phyloP scores from a whole-genome alignment of 805 yeast genomes.

The Zygosaccharomyces rouxii region DNA sequence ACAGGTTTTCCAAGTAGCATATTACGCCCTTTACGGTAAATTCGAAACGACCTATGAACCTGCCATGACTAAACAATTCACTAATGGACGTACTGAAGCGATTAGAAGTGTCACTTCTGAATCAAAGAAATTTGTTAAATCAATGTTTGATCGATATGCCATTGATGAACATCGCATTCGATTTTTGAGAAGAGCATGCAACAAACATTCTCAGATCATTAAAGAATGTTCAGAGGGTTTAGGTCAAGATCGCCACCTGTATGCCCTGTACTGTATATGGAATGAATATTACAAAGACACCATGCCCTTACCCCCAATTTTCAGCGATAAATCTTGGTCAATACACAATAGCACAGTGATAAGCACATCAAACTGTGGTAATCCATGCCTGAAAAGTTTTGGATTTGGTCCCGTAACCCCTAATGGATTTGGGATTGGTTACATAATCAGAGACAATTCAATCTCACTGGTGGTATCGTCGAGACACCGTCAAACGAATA shows the following conservation, averaged over 20 bases:
- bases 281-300: conserved; percentile 38
- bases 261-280: conserved; percentile 86
- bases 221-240: conserved; percentile 65
- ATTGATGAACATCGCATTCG: conserved; percentile 53
- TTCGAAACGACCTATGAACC: conserved; percentile 95
- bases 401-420: conserved; percentile 91
- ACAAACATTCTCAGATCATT: conserved; percentile 62
- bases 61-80: conserved; percentile 85
- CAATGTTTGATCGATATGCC: conserved; percentile 68
- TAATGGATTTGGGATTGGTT: conserved; percentile 92
- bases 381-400: conserved; percentile 78
- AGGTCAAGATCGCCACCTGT: conserved; percentile 91
- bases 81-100: conserved; percentile 92
- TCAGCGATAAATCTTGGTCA: conserved; percentile 87
- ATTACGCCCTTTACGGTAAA: conserved; percentile 86
- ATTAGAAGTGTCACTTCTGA: conserved; percentile 78
- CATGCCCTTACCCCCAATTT: conserved; percentile 59
- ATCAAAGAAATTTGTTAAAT: conserved; percentile 76
- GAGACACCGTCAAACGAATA: conserved; percentile 79
- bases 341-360: conserved; percentile 72
- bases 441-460: conserved; percentile 76
- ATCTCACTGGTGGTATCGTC: conserved; percentile 80
- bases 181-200: conserved; percentile 63
- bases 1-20: conserved; percentile 90
- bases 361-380: conserved; percentile 88